Percentiles rank a stretch among this genome's conserved stretches.
Evolutionary conservation across 495 filamentous ascomycete genomes (phyloP).

Genomic region (Xylaria telfairii): DNA sequence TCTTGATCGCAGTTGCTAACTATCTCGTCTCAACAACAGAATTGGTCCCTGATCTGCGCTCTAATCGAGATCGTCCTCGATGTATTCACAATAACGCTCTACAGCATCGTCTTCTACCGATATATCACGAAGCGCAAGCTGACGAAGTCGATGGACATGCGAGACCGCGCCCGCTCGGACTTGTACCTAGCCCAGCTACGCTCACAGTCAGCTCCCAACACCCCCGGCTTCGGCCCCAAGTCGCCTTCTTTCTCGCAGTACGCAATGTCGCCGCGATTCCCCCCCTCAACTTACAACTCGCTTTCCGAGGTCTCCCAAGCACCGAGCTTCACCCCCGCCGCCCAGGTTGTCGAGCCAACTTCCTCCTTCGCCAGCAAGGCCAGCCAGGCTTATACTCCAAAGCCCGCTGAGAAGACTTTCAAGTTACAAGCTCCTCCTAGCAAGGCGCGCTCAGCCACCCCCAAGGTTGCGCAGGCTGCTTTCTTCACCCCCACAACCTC

Average conservation of each 20-base stretch:
- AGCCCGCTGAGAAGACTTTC: constrained; percentile 65
- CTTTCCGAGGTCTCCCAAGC: constrained; percentile 56
- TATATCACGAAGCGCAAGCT: constrained; percentile 94
- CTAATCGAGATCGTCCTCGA: constrained; percentile 97
- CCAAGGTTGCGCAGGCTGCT: constrained; percentile 64
- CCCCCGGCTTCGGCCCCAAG: constrained; percentile 80
- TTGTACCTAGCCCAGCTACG: constrained; percentile 95
- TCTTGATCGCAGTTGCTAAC: constrained; percentile 25
- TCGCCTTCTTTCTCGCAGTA: constrained; percentile 60
- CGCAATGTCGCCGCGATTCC: constrained; percentile 61
- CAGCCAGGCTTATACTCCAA: constrained; percentile 36
- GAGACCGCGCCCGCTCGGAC: constrained; percentile 90
- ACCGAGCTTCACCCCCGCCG: constrained; percentile 54
- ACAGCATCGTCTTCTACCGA: constrained; percentile 93
- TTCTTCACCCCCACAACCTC: constrained; percentile 54
- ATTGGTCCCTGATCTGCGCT: constrained; percentile 95
- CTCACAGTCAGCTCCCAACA: constrained; percentile 91
- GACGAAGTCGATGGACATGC: constrained; percentile 93
- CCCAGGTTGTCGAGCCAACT: constrained; percentile 48
- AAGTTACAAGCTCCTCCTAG: constrained; percentile 83
- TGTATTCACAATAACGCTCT: constrained; percentile 86
- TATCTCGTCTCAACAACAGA: constrained; percentile 52
- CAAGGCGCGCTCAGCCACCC: constrained; percentile 76
- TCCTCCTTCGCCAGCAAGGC: constrained; percentile 50
- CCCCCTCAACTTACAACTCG: constrained; percentile 55